Base-by-base conservation (phyloP, 257 asterid species). In the Solanum tacnaense region DNA sequence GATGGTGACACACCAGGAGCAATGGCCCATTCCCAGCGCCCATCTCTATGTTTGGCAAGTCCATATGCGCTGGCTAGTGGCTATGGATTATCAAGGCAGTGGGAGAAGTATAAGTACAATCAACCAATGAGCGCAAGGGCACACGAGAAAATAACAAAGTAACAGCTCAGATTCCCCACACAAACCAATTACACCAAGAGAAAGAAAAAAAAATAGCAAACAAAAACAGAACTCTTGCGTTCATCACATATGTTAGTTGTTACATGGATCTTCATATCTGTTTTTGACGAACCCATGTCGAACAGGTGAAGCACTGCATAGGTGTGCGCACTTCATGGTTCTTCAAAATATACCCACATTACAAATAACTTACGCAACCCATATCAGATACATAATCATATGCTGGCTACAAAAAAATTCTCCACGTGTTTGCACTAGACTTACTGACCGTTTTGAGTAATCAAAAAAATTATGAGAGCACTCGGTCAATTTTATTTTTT, bases 21-120 rank as follows among this genome's bases (percentile, higher is more conserved):
- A 91, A 98, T 98, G 89, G 99, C 99, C 99, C 99, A 98, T 91
- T 98, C 99, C 99, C 99, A 98, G 58, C 99, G 98, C 89, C 99
- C 99, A 94, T 98, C 99, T 91, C 98, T 96, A 91, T 98, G 99
- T 91, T 98, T 98, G 46, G 99, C 99, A 44, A 98, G 99, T 46
- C 99, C 99, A 90, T 95, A 98, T 83, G 99, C 99, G 91, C 99
- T 94, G 87, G 98, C 96, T 56, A 96, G 91, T 18, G 99, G 98
- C 99, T 97, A 94, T 92, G 92, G 49, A 88, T 84, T 39, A 87
- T 25, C 74, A 88, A 86, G 86, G 31, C 60, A 84, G 76, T 31
- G 86, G 31, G 70, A 29, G 38, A 82, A 81, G 68, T 81, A 44
- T 31, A 46, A 18, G 34, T 52, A 41, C 7, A 62, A 34, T n/a